Evolutionary conservation across 1,139 yeast species (phyloP), one percentile per base, ranked within the genome.

Genomic region (Magnusiomyces sp.): DNA sequence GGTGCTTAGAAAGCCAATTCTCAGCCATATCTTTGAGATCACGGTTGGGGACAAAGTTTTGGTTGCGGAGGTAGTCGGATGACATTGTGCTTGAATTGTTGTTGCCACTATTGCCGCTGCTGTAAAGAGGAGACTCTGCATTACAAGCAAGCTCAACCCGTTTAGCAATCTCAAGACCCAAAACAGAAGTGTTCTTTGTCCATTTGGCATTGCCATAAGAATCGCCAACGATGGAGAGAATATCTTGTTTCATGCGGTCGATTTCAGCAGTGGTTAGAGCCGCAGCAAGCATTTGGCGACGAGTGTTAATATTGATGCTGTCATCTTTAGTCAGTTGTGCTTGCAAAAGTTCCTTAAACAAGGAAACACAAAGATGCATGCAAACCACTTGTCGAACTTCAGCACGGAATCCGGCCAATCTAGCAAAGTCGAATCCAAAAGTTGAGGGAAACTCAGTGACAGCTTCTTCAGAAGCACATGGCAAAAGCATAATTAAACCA

Each of bases 201-300:
- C 96, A 88, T 69, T 88, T 85, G 55, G 86, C 80, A 63, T 84
- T 86, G 2, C 95, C 95, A 61, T 81, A 83, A 53, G 83, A 86
- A 68, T 87, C 95, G 47, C 89, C 80, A 20, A 87, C 88, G 50
- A 88, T 85, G 31, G 92, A 85, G 55, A 85, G 69, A 42, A 88
- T 77, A 59, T 86, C 94, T 39, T 65, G 71, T 60, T 76, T 77
- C 53, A 76, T 62, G 46, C 60, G 62, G 42, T 65, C 60, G 56
- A 69, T 52, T 54, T 38, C 40, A 17, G 47, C 47, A 2, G 53
- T 45, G 10, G 49, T 16, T 20, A 48, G 43, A 10, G 55, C 52
- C 13, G 38, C 47, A 29, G 49, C 9, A 36, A 47, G 17, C 50
- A 43, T 40, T 33, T 41, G 41, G 23, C 40, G 46, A 31, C 20